Conservation (phyloP, 495 filamentous ascomycete species). For the Hapsidospora chrysogenum region DNA sequence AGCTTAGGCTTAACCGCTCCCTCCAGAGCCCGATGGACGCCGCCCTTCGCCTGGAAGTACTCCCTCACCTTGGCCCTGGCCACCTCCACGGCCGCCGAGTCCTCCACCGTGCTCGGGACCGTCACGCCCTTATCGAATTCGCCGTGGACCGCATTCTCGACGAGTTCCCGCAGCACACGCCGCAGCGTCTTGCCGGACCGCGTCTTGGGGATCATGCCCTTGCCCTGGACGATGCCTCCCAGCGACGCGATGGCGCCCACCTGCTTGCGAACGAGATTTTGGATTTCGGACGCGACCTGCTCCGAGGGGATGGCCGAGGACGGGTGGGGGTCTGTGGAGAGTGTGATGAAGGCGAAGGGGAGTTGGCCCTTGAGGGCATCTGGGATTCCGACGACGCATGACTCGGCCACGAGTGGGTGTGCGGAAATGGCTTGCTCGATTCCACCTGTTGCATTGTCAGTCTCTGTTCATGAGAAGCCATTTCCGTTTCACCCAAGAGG, state of each 20-base stretch:
- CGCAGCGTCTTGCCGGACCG: slow-evolving; percentile 75
- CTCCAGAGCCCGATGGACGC: slow-evolving; percentile 33
- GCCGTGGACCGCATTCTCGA: slow-evolving; percentile 47
- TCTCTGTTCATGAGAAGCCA: too few species aligned
- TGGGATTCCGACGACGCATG: slow-evolving; percentile 70
- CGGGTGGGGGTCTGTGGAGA: slow-evolving; percentile 30
- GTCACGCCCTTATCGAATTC: slow-evolving; percentile 31
- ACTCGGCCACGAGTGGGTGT: slow-evolving; percentile 63
- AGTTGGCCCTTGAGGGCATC: slow-evolving; percentile 77
- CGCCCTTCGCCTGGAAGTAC: slow-evolving; percentile 30
- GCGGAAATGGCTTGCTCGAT: slow-evolving; percentile 84
- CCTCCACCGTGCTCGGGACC: slow-evolving; percentile 39
- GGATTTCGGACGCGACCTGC: slow-evolving; percentile 33
- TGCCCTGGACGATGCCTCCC: slow-evolving; percentile 68
- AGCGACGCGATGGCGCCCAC: slow-evolving; percentile 78
- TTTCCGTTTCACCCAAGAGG: too few species aligned
- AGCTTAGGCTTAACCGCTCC: slow-evolving; percentile 35
- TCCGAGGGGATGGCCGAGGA: slow-evolving; percentile 25
- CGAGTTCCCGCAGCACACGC: slow-evolving; percentile 59
- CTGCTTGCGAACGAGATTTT: slow-evolving; percentile 54
- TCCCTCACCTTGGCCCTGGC: slow-evolving; percentile 27
- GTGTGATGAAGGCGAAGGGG: slow-evolving; percentile 74
- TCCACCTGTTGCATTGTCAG: slow-evolving; percentile 28
- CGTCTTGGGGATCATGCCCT: slow-evolving; percentile 87
- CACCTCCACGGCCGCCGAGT: slow-evolving; percentile 28